Evolutionary conservation across 768 basidiomycete genomes (phyloP).

Genomic region (Nidula microcarpa): DNA sequence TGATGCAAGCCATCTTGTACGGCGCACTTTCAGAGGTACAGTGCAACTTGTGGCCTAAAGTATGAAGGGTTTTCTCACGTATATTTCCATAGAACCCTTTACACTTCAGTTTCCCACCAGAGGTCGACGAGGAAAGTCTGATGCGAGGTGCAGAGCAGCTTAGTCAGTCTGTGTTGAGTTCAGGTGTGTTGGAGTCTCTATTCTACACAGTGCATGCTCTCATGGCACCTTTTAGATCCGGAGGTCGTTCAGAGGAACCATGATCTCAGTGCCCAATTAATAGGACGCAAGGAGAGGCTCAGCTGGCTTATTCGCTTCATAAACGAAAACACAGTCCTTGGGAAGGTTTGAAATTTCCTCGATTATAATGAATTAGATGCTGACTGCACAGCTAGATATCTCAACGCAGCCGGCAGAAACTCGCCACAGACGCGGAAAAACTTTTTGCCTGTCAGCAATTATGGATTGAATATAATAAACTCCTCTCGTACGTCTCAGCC

Average conservation of each 20-base stretch:
- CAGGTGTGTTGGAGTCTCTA: conserved; percentile 39
- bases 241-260: conserved; percentile 71
- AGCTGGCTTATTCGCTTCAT: conserved; percentile 88
- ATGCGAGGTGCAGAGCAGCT: conserved; percentile 80
- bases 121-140: conserved; percentile 72
- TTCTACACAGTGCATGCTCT: too few species aligned
- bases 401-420: conserved; percentile 67
- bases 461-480: conserved; percentile 75
- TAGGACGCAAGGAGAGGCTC: conserved; percentile 68
- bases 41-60: too few species aligned
- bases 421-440: conserved; percentile 85
- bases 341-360: conserved; percentile 48
- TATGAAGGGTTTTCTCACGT: too few species aligned
- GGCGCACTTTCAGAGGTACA: conserved; percentile 62
- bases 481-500: conserved; percentile 47
- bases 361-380: background rate
- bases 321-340: conserved; percentile 78
- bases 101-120: conserved; percentile 77
- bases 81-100: conserved; percentile 57
- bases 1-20: conserved; percentile 83
- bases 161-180: conserved; percentile 66
- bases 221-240: conserved; percentile 38
- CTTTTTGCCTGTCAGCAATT: conserved; percentile 77
- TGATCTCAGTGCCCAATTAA: conserved; percentile 77
- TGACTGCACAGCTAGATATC: conserved; percentile 56